Evolutionary conservation across 768 basidiomycete species (phyloP).

Genomic region (Thelephora ganbajun): DNA sequence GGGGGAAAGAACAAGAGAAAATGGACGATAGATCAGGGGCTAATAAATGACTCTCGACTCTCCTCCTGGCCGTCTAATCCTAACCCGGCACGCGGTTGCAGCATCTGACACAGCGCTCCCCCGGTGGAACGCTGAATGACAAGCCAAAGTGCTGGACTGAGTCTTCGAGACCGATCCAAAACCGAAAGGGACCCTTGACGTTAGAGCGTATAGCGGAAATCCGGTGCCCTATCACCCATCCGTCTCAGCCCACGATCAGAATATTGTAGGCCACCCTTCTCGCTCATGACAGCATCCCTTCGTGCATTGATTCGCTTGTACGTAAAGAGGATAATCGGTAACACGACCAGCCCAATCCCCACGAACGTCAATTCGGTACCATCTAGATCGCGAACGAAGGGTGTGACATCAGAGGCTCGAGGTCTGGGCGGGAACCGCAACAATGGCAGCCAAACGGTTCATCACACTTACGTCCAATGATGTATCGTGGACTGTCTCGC

Average conservation of each 20-base stretch:
- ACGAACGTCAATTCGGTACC: slow-evolving; percentile 55
- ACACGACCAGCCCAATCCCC: slow-evolving; percentile 41
- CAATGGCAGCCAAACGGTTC: neutral
- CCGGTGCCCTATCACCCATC: slow-evolving; percentile 48
- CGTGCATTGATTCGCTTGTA: slow-evolving; percentile 44
- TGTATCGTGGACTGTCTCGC: slow-evolving; percentile 44
- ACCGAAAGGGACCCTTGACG: too few species aligned
- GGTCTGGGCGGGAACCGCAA: neutral
- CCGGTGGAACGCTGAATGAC: too few species aligned
- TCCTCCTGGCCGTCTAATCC: too few species aligned
- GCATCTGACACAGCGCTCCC: too few species aligned
- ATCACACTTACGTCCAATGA: slow-evolving; percentile 41
- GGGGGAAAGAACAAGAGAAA: too few species aligned
- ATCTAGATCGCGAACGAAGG: slow-evolving; percentile 22
- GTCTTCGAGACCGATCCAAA: too few species aligned
- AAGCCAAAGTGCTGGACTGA: too few species aligned
- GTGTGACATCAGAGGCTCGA: too few species aligned
- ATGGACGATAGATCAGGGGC: too few species aligned
- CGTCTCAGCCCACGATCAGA: slow-evolving; percentile 17
- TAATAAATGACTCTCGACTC: too few species aligned
- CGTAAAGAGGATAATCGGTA: slow-evolving; percentile 31
- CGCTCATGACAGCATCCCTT: slow-evolving; percentile 31
- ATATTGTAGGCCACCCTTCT: slow-evolving; percentile 13
- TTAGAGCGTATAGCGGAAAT: slow-evolving; percentile 43
- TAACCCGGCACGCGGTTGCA: too few species aligned